Percentiles rank a stretch among this genome's conserved stretches.
Conservation (phyloP, 306 rosid species). For the Rosa lucieae region DNA sequence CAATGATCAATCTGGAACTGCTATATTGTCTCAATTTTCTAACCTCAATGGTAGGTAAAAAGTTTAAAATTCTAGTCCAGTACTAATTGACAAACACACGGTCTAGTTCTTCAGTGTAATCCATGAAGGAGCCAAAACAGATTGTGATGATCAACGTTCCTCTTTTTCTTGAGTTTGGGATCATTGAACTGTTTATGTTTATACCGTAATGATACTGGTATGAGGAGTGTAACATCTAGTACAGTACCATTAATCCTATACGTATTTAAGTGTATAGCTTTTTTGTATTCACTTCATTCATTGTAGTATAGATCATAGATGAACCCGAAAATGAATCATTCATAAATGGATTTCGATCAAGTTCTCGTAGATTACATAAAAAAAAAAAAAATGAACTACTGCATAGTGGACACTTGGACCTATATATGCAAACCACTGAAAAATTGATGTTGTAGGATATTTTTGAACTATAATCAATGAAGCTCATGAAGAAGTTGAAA, state of each 20-base stretch:
- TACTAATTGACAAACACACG: constrained; percentile 1
- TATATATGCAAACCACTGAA: too few relatives aligned
- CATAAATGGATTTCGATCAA: too few relatives aligned
- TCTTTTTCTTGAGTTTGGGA: background rate
- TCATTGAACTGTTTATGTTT: background rate
- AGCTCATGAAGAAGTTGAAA: too few relatives aligned
- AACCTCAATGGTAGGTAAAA: constrained; percentile 72
- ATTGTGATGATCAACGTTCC: background rate
- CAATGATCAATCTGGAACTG: constrained; percentile 72
- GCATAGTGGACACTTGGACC: too few relatives aligned
- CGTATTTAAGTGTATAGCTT: background rate
- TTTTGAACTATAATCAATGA: too few relatives aligned
- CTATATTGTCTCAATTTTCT: constrained; percentile 60
- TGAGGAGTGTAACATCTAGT: constrained; percentile 11
- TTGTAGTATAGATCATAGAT: background rate
- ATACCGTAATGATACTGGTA: constrained; percentile 12
- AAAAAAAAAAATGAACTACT: too few relatives aligned
- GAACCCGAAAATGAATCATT: too few relatives aligned
- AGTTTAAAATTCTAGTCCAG: background rate
- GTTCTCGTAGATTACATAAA: too few relatives aligned
- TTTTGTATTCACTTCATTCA: constrained; percentile 8
- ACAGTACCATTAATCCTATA: background rate
- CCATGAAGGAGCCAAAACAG: background rate
- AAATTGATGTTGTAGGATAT: too few relatives aligned
- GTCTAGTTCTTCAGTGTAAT: background rate